Evolutionary conservation across 495 filamentous ascomycete genomes (phyloP), one percentile per base, ranked within the genome.

Genomic region (Collariella sp.): DNA sequence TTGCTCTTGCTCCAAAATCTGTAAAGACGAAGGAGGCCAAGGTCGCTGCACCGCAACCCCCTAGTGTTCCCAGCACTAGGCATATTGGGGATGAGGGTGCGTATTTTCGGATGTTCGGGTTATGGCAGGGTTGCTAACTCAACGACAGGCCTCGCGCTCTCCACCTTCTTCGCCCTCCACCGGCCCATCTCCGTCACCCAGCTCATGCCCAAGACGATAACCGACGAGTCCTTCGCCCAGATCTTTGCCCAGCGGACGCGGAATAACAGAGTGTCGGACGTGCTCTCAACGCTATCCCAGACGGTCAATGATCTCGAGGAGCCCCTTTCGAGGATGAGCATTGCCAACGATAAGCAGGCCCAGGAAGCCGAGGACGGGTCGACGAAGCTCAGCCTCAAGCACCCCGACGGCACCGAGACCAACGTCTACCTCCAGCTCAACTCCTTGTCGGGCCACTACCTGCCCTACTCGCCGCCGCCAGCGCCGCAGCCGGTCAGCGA

Each of bases 101-200:
- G 77, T 71, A 24, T 50, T 11, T 24, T 15, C 11, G n/a, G 13
- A 42, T 22, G 1, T n/a, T 23, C n/a, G 19, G 40, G 9, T 61
- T 51, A 31, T 41, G 11, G 10, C 18, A 5, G 1, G n/a, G 18
- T 22, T 40, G 24, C 18, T 55, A 16, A 59, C 43, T 24, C 2
- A 4, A 15, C 22, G 4, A 31, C 22, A 98, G 93, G 94, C 64
- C 76, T 96, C 41, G 84, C 84, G 57, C 75, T 95, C 29, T 89
- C 91, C 7, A 85, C 85, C 46, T 97, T 98, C 77, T 98, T 96
- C 73, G 93, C 93, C 53, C 86, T 91, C 56, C 89, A 98, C 74
- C 82, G 93, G 48, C 93, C 93, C 5, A 91, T 98, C 60, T 94
- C 88, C 50, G 79, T 96, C 61, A 91, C 87, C 24, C 79, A 83